Evolutionary conservation across 2,329 filamentous ascomycete species (phyloP), one percentile per base, ranked within the genome.

Genomic region (Geosmithia putterillii): DNA sequence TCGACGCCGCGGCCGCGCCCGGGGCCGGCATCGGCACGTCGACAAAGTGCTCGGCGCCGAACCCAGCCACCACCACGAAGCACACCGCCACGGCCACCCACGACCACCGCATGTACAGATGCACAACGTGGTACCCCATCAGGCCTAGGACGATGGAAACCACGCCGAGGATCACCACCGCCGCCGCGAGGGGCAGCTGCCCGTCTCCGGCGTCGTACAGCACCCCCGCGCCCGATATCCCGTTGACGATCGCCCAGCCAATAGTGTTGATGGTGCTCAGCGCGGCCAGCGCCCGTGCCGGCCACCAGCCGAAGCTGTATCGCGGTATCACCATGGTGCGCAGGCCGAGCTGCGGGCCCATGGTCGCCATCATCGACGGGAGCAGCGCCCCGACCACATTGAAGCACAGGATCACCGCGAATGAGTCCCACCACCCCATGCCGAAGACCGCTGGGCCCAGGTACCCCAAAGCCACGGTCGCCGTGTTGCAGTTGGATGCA

Each of bases 51-150:
- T 14, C 12, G n/a, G 19, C 38, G 7, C 38, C 38, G 38, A 39
- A 39, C 10, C 81, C 82, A 2, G 86, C 65, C 2, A 81, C 67
- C 50, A 87, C 77, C 45, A 86, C 56, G 66, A 86, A 86, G 54
- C 86, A 73, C 57, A 85, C 74, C 53, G 78, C 72, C 44, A 75
- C 78, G 0, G 83, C 83, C 40, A 85, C 75, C 83, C 83, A 88
- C 36, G 77, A 79, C 65, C 71, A 86, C 55, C 76, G 76, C 56
- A 88, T 83, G 64, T 88, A 89, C 4, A 63, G 59, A 61, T 88
- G 84, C 2, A 89, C 80, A 34, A 86, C 66, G 54, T 77, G 79
- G 67, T 88, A 88, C 37, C 84, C 84, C 55, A 86, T 84, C 39
- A 83, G 70, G 38, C 77, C 83, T 50, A 89, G 70, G 44, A 80